phyloP scores from a whole-genome alignment of 441 rosid genomes.

The Populus trichocarpa region DNA sequence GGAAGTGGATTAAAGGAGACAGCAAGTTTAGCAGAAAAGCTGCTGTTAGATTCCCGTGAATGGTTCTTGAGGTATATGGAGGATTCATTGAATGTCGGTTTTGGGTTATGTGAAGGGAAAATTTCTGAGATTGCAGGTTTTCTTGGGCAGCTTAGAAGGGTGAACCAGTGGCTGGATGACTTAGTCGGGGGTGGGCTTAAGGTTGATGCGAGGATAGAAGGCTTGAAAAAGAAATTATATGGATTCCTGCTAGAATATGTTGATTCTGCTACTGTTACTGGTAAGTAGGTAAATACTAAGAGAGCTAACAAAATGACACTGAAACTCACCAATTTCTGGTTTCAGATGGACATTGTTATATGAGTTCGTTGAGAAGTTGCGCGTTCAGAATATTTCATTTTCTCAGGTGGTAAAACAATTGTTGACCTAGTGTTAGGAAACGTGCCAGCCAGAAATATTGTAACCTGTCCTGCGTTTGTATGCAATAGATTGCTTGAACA shows the following conservation, averaged over 20 bases:
- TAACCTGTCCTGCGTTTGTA: background rate
- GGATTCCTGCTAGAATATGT: slow-evolving; percentile 35
- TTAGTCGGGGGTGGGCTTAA: slow-evolving; percentile 19
- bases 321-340: background rate
- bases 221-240: slow-evolving; percentile 41
- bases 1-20: slow-evolving; percentile 32
- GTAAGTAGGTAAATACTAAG: slow-evolving; percentile 8
- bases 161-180: slow-evolving; percentile 42
- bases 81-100: slow-evolving; percentile 31
- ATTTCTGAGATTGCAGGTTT: slow-evolving; percentile 28
- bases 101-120: slow-evolving; percentile 24
- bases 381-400: background rate
- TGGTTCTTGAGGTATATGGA: slow-evolving; percentile 54
- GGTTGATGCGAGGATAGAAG: slow-evolving; percentile 30
- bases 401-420: background rate
- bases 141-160: slow-evolving; percentile 36
- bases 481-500: background rate
- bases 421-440: background rate
- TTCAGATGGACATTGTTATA: background rate
- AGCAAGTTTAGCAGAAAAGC: slow-evolving; percentile 35
- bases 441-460: background rate
- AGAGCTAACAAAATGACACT: slow-evolving; percentile 9
- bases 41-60: slow-evolving; percentile 35
- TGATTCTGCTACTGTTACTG: slow-evolving; percentile 20
- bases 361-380: too few relatives aligned